Evolutionary conservation across 148 eudicot species (phyloP).

Genomic region (Salicornia ramosissima): DNA sequence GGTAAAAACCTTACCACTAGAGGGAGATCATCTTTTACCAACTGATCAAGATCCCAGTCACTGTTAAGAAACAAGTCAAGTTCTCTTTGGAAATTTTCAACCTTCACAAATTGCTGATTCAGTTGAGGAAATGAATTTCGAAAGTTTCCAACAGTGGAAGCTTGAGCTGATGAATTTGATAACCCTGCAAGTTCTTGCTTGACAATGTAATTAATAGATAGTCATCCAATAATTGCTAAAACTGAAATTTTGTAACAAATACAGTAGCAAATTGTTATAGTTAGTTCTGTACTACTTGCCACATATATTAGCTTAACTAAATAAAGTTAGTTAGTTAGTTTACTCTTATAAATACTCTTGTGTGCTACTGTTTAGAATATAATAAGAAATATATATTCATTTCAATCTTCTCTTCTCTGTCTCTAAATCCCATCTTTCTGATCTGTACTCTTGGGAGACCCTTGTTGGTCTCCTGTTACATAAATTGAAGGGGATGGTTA

Average conservation of each 20-base stretch:
- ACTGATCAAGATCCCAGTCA: slow-evolving; percentile 66
- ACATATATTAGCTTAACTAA: too few species aligned
- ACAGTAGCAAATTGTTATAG: too few species aligned
- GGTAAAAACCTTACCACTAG: slow-evolving; percentile 42
- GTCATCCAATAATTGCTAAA: neutral
- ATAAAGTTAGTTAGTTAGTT: too few species aligned
- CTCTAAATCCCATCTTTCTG: too few species aligned
- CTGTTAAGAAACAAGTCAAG: slow-evolving; percentile 37
- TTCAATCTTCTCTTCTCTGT: too few species aligned
- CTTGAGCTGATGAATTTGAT: slow-evolving; percentile 22
- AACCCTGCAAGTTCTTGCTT: slow-evolving; percentile 26
- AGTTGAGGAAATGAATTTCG: slow-evolving; percentile 30
- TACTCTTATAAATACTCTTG: too few species aligned
- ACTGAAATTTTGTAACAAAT: neutral
- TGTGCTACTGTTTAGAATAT: too few species aligned
- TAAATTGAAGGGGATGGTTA: neutral
- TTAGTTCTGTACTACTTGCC: too few species aligned
- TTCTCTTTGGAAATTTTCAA: slow-evolving; percentile 43
- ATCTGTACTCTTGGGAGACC: too few species aligned
- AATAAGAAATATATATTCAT: too few species aligned
- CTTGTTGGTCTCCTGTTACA: too few species aligned
- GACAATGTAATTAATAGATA: neutral
- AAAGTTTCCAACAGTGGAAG: slow-evolving; percentile 30
- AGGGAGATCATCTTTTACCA: slow-evolving; percentile 51
- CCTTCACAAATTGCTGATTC: slow-evolving; percentile 24